Base-by-base conservation (phyloP, 352 stramenopile species). In the Pythium chondricola region DNA sequence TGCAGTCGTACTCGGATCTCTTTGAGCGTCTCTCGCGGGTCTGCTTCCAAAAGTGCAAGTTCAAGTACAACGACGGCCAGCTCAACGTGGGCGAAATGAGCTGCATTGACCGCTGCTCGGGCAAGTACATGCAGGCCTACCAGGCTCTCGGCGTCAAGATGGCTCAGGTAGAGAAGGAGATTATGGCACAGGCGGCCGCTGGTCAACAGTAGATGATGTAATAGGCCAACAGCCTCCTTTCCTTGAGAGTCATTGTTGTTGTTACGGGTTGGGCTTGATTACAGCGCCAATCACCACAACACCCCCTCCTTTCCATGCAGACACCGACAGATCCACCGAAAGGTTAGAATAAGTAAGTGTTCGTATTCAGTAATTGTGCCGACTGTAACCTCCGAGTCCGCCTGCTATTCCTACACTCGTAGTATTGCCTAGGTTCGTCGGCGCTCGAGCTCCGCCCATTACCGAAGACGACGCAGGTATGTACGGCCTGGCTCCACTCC, bases 91-190 rank as follows among this genome's bases (percentile, higher is more conserved):
- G 95, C 58, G 96, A 99, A 79, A 98, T 98, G 93, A 97, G 76
- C 65, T 99, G 96, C 74, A 95, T 97, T 52, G 96, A 99, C 80
- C 88, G 96, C 58, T 99, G 96, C 65, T 89, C 97, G 26, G 79
- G 88, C 51, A 98, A 98, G 73, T 99, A 98, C 76, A 93, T 98
- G 73, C 90, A 99, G 65, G 76, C 91, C 25, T 96, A 98, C 63
- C 92, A 96, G 63, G 84, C 92, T 37, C 76, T 99, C 37, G 92
- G 93, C 36, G 74, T 93, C 57, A 95, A 98, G 51, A 87, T 98
- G 67, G 88, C 97, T 59, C 86, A 96, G 59, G 89, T 97, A 16
- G 96, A 98, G 71, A 87, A 98, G 69, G 78, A 92, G 42, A 89
- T 94, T 55, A 86, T 91, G 71, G 74, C 80, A 32, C 63, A 82